Base-by-base conservation (phyloP, 305 asterid genomes). In the Withania somnifera region DNA sequence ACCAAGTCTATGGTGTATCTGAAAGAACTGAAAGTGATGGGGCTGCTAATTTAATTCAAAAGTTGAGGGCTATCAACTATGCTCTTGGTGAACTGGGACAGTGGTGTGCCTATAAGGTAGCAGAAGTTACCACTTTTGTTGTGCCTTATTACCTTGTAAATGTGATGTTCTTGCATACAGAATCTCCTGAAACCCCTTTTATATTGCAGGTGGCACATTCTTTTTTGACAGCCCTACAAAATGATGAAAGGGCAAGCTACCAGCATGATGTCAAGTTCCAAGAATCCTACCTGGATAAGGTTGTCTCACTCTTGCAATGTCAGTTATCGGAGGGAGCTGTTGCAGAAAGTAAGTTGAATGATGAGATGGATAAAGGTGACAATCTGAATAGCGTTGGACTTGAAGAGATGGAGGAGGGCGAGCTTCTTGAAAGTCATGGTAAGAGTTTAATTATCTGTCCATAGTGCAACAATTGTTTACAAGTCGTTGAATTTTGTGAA, bases 21-120 rank as follows among this genome's bases (percentile, higher is more conserved):
- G 99, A 97, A 88, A 92, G 99, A 83, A 94, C 98, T 28, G 99
- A 97, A 91, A 92, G 98, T 89, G 99, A 97, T 58, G 99, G 99
- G 81, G 99, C 99, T 73, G 99, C 97, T 83, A 94, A 93, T 89
- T 84, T 97, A 84, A 91, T 97, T 90, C 98, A 94, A 84, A 97
- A 97, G 84, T 85, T 97, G 89, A 94, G 99, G 91, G 99, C 99
- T 82, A 88, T 97, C 84, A 93, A 97, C 88, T 97, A 93, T 89
- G 98, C 99, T 79, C 98, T 97, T 83, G 93, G 98, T 81, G 99
- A 97, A 89, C 92, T 97, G 79, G 99, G 99, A 63, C 99, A 97
- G 84, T 97, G 99, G 99, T 97, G 98, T 89, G 97, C 99, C 79
- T 97, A 88, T 87, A 94, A 93, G 98, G 99, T 96, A 85, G 82